Base-by-base conservation (phyloP, 805 yeast species). In the Zygoascus biomembranicola region DNA sequence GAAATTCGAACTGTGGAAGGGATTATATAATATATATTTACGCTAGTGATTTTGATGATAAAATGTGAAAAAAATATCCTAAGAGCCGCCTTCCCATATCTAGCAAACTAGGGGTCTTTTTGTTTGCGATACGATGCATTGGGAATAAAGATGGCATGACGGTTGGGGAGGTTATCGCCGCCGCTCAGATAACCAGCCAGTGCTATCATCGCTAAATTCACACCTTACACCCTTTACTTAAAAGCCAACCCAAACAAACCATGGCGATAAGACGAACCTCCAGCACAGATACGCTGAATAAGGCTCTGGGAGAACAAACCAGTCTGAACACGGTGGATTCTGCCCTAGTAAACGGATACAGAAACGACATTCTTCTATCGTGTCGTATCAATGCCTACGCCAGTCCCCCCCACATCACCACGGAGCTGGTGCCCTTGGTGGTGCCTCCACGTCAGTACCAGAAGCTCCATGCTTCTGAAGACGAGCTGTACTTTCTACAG, bases 401-500 rank as follows among this genome's bases (percentile, higher is more conserved):
- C 5, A 32, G 19, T 20, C 58, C 57, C 11, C 45, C 49, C 10
- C 14, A 20, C 32, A 18, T 57, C 23, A 50, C 20, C 23, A 42
- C 53, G 10, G 62, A 59, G 32, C 41, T 50, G 47, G 43, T 59
- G 39, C 62, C 62, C 5, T 43, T 59, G 14, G 49, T 32, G 10
- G 52, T 57, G n/a, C 58, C 60, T 5, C 37, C 53, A 16, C 48
- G 51, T 44, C 44, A 57, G 26, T 32, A 45, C 13, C 47, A 39
- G n/a, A 35, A 32, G 16, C 23, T 31, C 10, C 51, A 53, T 14
- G 52, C 54, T 4, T 44, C 53, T 8, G 58, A 57, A 16, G 42
- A 46, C n/a, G 62, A 59, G 39, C 53, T 59, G 49, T 56, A 57
- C 51, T 59, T 59, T 43, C 51, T 59, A 14, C 54, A 52, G 16